phyloP scores from a whole-genome alignment of 257 asterid genomes.

The Solanum chmielewskii region DNA sequence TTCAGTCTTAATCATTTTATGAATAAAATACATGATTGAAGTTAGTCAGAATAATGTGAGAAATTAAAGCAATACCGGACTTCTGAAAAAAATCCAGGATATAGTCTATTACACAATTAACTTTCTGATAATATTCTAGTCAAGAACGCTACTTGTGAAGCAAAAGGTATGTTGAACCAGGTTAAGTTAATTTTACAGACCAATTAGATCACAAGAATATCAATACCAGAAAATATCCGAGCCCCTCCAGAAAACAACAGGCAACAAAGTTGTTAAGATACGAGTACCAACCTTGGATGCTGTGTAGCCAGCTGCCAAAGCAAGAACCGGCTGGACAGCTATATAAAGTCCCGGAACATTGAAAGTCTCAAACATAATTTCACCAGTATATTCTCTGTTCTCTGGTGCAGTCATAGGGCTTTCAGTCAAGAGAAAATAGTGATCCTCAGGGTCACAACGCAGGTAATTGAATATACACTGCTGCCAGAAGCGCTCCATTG shows the following conservation, averaged over 20 bases:
- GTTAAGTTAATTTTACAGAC: not conserved
- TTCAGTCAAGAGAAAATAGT: constrained; percentile 84
- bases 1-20: not conserved
- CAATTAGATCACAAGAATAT: not conserved
- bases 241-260: not conserved
- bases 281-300: constrained; percentile 67
- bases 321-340: constrained; percentile 97
- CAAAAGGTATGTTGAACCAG: not conserved
- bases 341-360: constrained; percentile 88
- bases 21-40: not conserved
- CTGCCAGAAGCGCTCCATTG: constrained; percentile 99
- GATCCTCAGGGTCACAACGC: constrained; percentile 96
- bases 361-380: constrained; percentile 95
- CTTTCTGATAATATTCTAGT: not conserved
- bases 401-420: constrained; percentile 95
- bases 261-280: not conserved
- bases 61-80: not conserved
- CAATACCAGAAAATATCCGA: not conserved
- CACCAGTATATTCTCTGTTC: constrained; percentile 87
- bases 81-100: not conserved
- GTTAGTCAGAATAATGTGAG: not conserved
- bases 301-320: constrained; percentile 97
- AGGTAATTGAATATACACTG: constrained; percentile 75
- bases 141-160: not conserved
- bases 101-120: not conserved